These are phyloP conservation scores for Galeopsis tetrahit DNA, from an alignment of 257 asterid species.

Conservation along the genomic window DNA sequence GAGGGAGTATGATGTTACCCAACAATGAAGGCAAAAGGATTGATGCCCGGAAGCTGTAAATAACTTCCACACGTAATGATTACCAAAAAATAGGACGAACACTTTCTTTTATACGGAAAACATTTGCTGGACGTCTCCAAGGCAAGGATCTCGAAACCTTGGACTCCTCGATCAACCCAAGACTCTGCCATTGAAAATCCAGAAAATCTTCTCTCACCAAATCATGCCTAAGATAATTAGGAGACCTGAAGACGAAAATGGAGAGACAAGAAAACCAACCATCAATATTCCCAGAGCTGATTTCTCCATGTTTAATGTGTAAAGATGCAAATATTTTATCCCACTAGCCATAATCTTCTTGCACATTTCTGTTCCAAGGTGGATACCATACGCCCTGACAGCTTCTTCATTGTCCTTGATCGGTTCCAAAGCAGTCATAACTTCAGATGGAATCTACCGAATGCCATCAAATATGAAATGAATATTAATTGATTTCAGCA, in stretches of 20 bases:
- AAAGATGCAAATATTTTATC: constrained; percentile 78
- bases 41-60: constrained; percentile 2
- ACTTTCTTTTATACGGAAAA: constrained; percentile 75
- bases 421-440: constrained; percentile 90
- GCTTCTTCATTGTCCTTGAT: constrained; percentile 99
- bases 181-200: constrained; percentile 57
- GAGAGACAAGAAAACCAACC: constrained; percentile 56
- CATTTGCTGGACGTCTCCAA: constrained; percentile 94
- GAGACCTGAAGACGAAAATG: constrained; percentile 17
- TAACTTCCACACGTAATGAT: constrained; percentile 24
- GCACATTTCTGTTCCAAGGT: constrained; percentile 96
- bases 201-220: constrained; percentile 22
- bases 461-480: constrained; percentile 15
- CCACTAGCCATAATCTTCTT: constrained; percentile 91
- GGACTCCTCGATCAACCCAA: constrained; percentile 90
- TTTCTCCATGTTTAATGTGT: constrained; percentile 94
- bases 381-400: constrained; percentile 90
- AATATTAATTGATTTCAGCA: constrained; percentile 3
- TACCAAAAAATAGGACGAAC: constrained; percentile 98
- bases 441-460: constrained; percentile 75
- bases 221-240: constrained; percentile 18
- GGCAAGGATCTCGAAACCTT: constrained; percentile 79
- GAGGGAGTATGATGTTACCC: too few relatives aligned
- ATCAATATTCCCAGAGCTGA: constrained; percentile 87
- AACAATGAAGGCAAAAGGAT: constrained; percentile 13